phyloP scores from a whole-genome alignment of 306 rosid genomes.

The Cicer arietinum region DNA sequence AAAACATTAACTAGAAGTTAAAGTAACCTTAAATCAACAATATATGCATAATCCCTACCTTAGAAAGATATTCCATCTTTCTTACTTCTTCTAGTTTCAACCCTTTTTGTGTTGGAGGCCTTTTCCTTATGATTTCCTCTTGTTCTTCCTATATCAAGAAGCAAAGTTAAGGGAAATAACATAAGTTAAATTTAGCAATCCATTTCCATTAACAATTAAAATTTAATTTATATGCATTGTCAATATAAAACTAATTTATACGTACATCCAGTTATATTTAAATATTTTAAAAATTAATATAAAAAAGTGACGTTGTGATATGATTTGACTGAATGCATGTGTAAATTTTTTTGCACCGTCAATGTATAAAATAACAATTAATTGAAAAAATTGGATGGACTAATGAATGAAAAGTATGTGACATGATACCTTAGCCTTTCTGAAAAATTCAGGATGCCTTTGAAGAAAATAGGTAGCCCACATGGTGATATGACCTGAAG shows the following conservation, averaged over 20 bases:
- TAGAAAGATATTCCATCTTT: constrained; percentile 71
- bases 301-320: too few species aligned
- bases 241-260: too few species aligned
- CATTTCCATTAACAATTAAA: too few species aligned
- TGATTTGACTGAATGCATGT: too few species aligned
- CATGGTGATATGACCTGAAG: constrained; percentile 85
- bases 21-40: neutral
- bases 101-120: constrained; percentile 67
- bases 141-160: constrained; percentile 66
- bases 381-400: constrained; percentile 3
- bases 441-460: constrained; percentile 56
- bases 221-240: too few species aligned
- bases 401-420: neutral
- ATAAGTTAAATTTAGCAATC: neutral
- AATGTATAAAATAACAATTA: too few species aligned
- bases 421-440: constrained; percentile 73
- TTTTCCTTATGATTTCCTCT: constrained; percentile 56
- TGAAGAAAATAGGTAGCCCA: constrained; percentile 67
- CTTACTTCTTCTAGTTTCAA: constrained; percentile 66
- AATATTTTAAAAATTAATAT: too few species aligned
- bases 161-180: neutral
- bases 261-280: too few species aligned
- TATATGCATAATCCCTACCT: constrained; percentile 47
- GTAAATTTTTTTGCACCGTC: too few species aligned
- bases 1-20: neutral